Conservation (phyloP, 306 rosid genomes). For the Acacia melanoxylon region DNA sequence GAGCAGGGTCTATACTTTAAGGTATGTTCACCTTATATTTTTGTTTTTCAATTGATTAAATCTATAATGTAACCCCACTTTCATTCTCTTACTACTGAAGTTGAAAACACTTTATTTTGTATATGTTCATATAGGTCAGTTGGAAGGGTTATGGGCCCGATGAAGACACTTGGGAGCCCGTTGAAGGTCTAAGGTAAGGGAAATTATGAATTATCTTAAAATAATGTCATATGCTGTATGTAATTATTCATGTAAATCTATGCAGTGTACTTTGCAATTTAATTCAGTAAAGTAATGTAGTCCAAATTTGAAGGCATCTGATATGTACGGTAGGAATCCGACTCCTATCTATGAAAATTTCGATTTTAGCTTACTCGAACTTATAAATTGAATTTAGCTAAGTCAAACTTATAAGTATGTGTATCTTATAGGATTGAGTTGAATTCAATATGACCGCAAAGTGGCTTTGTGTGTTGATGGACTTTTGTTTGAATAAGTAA, state of each 20-base stretch:
- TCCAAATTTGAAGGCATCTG: background rate
- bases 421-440: background rate
- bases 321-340: too few relatives aligned
- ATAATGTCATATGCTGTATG: background rate
- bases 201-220: background rate
- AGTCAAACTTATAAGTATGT: background rate
- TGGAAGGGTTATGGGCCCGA: slow-evolving; percentile 81
- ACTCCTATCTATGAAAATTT: background rate
- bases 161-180: slow-evolving; percentile 85
- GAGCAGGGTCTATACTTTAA: slow-evolving; percentile 57
- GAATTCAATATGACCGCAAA: background rate
- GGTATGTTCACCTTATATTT: slow-evolving; percentile 33
- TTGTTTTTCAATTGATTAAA: background rate
- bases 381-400: background rate
- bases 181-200: slow-evolving; percentile 55
- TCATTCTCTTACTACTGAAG: background rate
- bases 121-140: slow-evolving; percentile 44
- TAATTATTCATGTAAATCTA: background rate
- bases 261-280: background rate
- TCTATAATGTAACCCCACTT: too few relatives aligned
- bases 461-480: background rate
- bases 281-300: background rate
- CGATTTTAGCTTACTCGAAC: background rate
- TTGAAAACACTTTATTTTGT: background rate
- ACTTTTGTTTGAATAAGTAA: background rate